phyloP scores from a whole-genome alignment of 331 rosid species.

The Stylosanthes scabra region DNA sequence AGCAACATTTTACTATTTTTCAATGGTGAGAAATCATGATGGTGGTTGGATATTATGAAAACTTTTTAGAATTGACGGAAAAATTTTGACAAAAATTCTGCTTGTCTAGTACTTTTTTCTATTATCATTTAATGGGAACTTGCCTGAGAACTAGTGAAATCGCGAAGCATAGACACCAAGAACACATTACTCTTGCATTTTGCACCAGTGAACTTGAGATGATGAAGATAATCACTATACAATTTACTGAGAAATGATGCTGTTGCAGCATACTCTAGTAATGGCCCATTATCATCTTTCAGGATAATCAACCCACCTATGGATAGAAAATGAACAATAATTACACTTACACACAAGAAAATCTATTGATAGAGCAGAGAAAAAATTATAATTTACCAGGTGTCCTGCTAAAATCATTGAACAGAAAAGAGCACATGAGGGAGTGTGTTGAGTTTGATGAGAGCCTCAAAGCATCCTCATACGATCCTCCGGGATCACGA shows the following conservation, averaged over 20 bases:
- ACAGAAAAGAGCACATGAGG: conserved; percentile 71
- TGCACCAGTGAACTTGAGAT: conserved; percentile 49
- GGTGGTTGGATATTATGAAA: too few species aligned
- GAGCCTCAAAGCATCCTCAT: conserved; percentile 50
- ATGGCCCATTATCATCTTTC: conserved; percentile 51
- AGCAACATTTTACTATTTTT: conserved; percentile 15
- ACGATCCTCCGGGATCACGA: conserved; percentile 72
- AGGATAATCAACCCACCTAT: conserved; percentile 74
- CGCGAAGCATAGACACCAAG: conserved; percentile 55
- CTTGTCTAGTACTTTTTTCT: too few species aligned
- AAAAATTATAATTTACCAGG: conserved; percentile 53
- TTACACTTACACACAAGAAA: neutral
- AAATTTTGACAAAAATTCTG: too few species aligned
- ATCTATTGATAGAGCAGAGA: conserved; percentile 2
- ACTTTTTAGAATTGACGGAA: too few species aligned
- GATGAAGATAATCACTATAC: conserved; percentile 76
- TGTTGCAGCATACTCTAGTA: conserved; percentile 77
- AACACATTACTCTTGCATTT: conserved; percentile 49
- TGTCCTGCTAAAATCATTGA: conserved; percentile 51
- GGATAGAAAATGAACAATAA: conserved; percentile 2
- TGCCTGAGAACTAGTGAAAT: conserved; percentile 72
- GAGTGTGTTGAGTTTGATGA: conserved; percentile 60
- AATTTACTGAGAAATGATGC: conserved; percentile 80
- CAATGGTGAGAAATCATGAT: conserved; percentile 19
- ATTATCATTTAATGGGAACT: conserved; percentile 6